A percentile compares a stretch with the other conserved stretches of the same genome.
phyloP scores from a whole-genome alignment of 2,329 filamentous ascomycete species.

The Nectriaceae sp. region DNA sequence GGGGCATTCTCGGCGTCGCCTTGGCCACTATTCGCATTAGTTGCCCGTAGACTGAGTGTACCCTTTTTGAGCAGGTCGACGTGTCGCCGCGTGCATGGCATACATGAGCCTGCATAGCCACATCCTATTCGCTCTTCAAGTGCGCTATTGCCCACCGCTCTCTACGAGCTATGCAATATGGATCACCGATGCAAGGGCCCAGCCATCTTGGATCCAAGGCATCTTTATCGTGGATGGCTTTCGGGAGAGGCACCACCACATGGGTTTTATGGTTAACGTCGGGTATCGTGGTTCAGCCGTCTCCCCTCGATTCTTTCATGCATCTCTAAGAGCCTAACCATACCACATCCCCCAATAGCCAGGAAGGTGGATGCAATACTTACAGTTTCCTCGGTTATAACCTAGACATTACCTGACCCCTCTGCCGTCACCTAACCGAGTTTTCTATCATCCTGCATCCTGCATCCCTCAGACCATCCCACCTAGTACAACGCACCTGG shows the following conservation, averaged over 20 bases:
- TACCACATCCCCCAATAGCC: too few relatives aligned
- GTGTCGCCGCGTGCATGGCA: constrained; percentile 9
- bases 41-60: too few relatives aligned
- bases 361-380: constrained; percentile 1
- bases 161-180: too few relatives aligned
- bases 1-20: too few relatives aligned
- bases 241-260: too few relatives aligned
- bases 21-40: too few relatives aligned
- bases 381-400: constrained; percentile 4
- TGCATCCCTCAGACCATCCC: constrained; percentile 14
- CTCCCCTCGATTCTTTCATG: too few relatives aligned
- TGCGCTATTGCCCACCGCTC: too few relatives aligned
- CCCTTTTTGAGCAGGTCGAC: too few relatives aligned
- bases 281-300: too few relatives aligned
- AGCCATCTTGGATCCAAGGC: neutral
- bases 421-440: neutral
- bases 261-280: too few relatives aligned
- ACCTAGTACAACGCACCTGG: constrained; percentile 1
- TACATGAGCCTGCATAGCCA: constrained; percentile 20
- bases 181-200: constrained; percentile 15
- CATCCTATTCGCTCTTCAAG: constrained; percentile 20
- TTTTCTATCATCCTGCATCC: constrained; percentile 6
- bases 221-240: neutral
- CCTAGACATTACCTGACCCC: neutral
- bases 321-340: too few relatives aligned